Evolutionary conservation across 2,329 filamentous ascomycete genomes (phyloP), one percentile per base, ranked within the genome.

Genomic region (Rhinocladiella similis): DNA sequence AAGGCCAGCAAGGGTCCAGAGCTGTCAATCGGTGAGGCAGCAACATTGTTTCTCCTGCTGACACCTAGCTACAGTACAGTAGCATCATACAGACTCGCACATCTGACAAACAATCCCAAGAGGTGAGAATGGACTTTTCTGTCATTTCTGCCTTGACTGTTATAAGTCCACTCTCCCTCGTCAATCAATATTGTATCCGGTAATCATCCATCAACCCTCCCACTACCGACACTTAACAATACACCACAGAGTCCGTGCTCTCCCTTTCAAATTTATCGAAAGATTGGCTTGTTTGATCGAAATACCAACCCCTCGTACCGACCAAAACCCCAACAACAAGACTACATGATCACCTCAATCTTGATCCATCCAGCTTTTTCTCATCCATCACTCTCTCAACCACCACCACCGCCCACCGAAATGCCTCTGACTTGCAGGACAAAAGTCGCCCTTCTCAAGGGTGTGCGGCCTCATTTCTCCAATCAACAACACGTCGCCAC

Each of bases 371-470:
- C 49, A 20, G 45, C 29, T 29, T 35, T 25, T 33, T 33, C 29
- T 33, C n/a, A n/a, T n/a, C 29, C 6, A 7, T 33, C 29, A 33
- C 29, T 33, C 29, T 12, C 13, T 13, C 29, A 36, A 35, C 16
- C 20, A 14, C 46, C 18, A 14, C 45, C 36, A 39, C 16, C 43
- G n/a, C 18, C 22, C 33, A 19, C 42, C 45, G 55, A 42, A 19
- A 60, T 59, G 59, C 53, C 50, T 59, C 56, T 47, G 25, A n/a
- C n/a, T 13, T 65, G 64, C 47, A 54, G 50, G 47, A 43, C 64
- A 18, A 63, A 63, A 41, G 45, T 53, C 7, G 59, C 61, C 29
- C 47, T 66, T 16, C 48, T 65, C 48, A 50, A 58, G 46, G 64
- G 63, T 19, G 22, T 63, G 27, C 54, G 59, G 38, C 64, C 64